Percentiles rank a stretch among this genome's conserved stretches.
Conservation (phyloP, 2,329 filamentous ascomycete genomes). For the Westerdykella sp. region DNA sequence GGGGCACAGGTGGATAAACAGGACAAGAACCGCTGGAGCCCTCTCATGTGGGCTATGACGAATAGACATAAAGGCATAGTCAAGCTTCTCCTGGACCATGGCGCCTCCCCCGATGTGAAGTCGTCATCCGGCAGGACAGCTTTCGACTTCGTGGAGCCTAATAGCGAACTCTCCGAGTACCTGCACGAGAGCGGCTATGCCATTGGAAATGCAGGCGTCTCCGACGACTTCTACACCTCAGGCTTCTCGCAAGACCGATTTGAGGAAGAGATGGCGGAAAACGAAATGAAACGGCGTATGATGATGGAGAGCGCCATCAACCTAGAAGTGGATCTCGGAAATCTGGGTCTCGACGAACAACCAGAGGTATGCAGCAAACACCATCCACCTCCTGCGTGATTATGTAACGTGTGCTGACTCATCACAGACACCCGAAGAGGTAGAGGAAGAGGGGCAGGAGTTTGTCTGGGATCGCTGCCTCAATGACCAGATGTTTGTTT, state of each 20-base stretch:
- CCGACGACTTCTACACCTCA: constrained; percentile 88
- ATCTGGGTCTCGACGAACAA: constrained; percentile 91
- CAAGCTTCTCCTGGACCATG: constrained; percentile 84
- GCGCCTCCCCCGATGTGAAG: constrained; percentile 91
- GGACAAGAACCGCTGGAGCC: constrained; percentile 94
- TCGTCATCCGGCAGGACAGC: constrained; percentile 90
- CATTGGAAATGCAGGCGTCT: constrained; percentile 71
- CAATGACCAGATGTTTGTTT: constrained; percentile 99
- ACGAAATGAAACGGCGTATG: constrained; percentile 90
- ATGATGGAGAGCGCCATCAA: constrained; percentile 99
- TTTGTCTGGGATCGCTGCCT: constrained; percentile 94
- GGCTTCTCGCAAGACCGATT: constrained; percentile 91
- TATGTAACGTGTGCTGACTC: constrained; percentile 11
- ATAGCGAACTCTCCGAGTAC: constrained; percentile 95
- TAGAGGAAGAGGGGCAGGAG: constrained; percentile 83
- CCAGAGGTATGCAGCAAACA: constrained; percentile 62
- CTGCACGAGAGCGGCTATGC: constrained; percentile 90
- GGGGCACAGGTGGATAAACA: constrained; percentile 88
- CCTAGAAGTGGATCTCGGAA: constrained; percentile 90
- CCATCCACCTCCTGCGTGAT: not conserved
- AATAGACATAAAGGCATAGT: constrained; percentile 95
- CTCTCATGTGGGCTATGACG: constrained; percentile 99
- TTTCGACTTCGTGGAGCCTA: constrained; percentile 89
- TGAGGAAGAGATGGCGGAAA: constrained; percentile 95
- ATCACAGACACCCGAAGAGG: constrained; percentile 56